Conservation (phyloP, 768 basidiomycete genomes). For the Kwoniella mangroviensis region DNA sequence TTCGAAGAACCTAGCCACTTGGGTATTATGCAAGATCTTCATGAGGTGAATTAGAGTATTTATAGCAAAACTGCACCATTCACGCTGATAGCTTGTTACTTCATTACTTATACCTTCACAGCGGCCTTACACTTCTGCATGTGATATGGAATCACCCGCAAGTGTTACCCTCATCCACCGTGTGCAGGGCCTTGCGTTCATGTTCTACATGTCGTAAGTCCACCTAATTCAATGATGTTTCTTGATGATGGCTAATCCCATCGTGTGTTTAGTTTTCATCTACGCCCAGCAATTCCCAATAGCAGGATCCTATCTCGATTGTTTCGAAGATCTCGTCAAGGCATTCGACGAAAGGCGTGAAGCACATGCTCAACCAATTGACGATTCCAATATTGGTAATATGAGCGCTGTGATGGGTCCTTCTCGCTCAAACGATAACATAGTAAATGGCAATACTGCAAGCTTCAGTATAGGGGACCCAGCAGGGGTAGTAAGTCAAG, state of each 20-base stretch:
- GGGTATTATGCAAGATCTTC: conserved; percentile 13
- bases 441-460: background rate
- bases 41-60: background rate
- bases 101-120: background rate
- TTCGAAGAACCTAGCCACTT: conserved; percentile 9
- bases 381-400: background rate
- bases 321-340: conserved; percentile 7
- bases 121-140: conserved; percentile 6
- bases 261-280: background rate
- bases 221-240: background rate
- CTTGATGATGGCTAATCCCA: too few relatives aligned
- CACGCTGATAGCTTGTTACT: background rate
- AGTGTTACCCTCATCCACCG: background rate
- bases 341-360: conserved; percentile 5
- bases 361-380: background rate
- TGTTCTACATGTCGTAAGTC: conserved; percentile 9
- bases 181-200: background rate
- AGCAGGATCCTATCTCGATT: conserved; percentile 7
- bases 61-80: background rate
- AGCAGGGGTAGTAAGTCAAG: background rate
- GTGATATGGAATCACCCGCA: conserved; percentile 3
- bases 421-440: background rate
- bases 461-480: background rate
- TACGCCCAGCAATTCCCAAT: conserved; percentile 11
- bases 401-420: background rate